Percentiles rank a stretch among this genome's conserved stretches.
Evolutionary conservation across 768 basidiomycete genomes (phyloP).

Genomic region (Auricularia auricula-judae): DNA sequence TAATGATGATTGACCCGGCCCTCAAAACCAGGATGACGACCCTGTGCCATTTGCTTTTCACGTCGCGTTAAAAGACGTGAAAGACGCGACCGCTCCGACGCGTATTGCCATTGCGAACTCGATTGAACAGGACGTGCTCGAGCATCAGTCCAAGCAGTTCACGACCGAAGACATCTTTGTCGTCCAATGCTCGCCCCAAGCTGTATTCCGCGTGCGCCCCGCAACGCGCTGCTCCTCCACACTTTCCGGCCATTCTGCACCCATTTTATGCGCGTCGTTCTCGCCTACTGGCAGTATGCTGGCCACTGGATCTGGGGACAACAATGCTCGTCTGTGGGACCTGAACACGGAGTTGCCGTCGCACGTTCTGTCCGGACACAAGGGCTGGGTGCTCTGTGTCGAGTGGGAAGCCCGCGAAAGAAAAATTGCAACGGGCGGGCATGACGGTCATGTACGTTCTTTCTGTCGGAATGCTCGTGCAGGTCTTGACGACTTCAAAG

Average conservation of each 20-base stretch:
- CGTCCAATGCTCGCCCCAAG: conserved; percentile 87
- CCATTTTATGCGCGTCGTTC: conserved; percentile 91
- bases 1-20: neutral
- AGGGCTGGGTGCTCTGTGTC: conserved; percentile 93
- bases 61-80: conserved; percentile 55
- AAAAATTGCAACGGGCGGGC: conserved; percentile 83
- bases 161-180: conserved; percentile 81
- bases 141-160: conserved; percentile 58
- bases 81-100: conserved; percentile 45
- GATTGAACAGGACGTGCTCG: conserved; percentile 69
- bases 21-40: conserved; percentile 53
- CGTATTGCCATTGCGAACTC: conserved; percentile 78
- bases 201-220: conserved; percentile 87
- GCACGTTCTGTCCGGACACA: conserved; percentile 76
- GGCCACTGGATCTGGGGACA: conserved; percentile 93
- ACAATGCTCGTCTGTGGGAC: conserved; percentile 88
- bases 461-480: neutral
- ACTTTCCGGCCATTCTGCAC: conserved; percentile 80
- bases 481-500: conserved; percentile 22
- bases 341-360: conserved; percentile 87
- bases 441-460: conserved; percentile 72
- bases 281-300: conserved; percentile 87
- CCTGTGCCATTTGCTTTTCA: conserved; percentile 90
- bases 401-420: conserved; percentile 96
- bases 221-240: conserved; percentile 93